phyloP scores from a whole-genome alignment of 768 basidiomycete species.

The Phylloporus rhodoxanthus region DNA sequence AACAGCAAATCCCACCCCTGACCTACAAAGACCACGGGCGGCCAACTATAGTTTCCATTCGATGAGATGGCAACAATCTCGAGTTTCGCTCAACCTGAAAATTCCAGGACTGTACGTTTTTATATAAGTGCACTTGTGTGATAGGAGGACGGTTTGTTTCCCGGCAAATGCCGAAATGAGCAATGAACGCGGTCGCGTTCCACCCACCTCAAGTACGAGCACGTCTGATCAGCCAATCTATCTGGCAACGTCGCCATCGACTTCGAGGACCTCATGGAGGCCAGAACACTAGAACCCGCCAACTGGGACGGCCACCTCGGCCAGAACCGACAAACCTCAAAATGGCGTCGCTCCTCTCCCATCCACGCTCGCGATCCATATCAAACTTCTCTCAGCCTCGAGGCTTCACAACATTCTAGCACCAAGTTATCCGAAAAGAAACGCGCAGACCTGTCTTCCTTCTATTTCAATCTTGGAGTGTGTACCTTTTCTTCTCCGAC shows the following conservation, averaged over 20 bases:
- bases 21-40: constrained; percentile 56
- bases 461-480: constrained; percentile 12
- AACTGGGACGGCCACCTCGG: constrained; percentile 15
- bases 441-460: constrained; percentile 5
- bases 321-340: constrained; percentile 5
- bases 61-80: constrained; percentile 50
- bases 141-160: background rate
- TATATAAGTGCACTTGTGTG: constrained; percentile 35
- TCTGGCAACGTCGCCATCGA: background rate
- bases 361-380: constrained; percentile 9
- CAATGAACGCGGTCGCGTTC: constrained; percentile 9
- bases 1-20: background rate
- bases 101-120: constrained; percentile 45
- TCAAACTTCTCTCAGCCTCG: background rate
- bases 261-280: constrained; percentile 8
- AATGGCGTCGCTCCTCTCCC: constrained; percentile 11
- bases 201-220: background rate
- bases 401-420: background rate
- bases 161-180: constrained; percentile 9
- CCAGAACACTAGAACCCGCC: constrained; percentile 12
- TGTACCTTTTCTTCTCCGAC: background rate
- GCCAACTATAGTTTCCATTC: constrained; percentile 57
- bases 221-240: background rate
- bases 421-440: background rate
- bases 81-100: constrained; percentile 46